These are phyloP conservation scores for Zizania palustris DNA, from an alignment of 202 grass and related monocot species.

Conservation along the genomic window DNA sequence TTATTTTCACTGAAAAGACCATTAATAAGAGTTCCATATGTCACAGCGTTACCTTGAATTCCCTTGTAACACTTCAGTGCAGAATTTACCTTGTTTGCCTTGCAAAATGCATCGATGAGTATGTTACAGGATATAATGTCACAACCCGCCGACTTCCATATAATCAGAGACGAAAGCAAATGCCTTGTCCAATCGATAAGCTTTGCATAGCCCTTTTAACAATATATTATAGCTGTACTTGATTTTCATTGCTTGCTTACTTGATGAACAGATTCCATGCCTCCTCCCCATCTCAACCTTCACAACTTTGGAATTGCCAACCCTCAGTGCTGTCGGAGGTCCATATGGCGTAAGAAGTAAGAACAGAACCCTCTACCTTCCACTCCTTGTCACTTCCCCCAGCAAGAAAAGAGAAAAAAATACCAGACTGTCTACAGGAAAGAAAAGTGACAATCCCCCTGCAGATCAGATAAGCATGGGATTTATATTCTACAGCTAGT, in stretches of 20 bases:
- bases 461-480: conserved; percentile 37
- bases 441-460: conserved; percentile 28
- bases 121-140: conserved; percentile 93
- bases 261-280: conserved; percentile 66
- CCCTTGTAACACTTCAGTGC: no score
- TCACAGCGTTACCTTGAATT: no score
- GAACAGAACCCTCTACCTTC: conserved; percentile 26
- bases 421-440: conserved; percentile 29
- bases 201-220: conserved; percentile 85
- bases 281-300: conserved; percentile 79
- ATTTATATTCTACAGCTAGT: conserved; percentile 46
- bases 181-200: conserved; percentile 75
- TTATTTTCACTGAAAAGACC: no score
- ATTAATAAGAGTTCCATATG: no score
- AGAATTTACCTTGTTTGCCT: no score
- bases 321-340: conserved; percentile 43
- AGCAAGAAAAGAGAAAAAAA: conserved; percentile 23
- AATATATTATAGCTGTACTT: conserved; percentile 82
- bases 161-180: conserved; percentile 73
- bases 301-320: conserved; percentile 63
- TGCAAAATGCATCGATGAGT: conserved; percentile 85
- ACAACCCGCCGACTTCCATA: conserved; percentile 84
- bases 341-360: conserved; percentile 41
- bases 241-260: conserved; percentile 72
- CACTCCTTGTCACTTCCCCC: conserved; percentile 4